Evolutionary conservation across 2,329 filamentous ascomycete species (phyloP), one percentile per base, ranked within the genome.

Genomic region (Ascochyta rabiei): DNA sequence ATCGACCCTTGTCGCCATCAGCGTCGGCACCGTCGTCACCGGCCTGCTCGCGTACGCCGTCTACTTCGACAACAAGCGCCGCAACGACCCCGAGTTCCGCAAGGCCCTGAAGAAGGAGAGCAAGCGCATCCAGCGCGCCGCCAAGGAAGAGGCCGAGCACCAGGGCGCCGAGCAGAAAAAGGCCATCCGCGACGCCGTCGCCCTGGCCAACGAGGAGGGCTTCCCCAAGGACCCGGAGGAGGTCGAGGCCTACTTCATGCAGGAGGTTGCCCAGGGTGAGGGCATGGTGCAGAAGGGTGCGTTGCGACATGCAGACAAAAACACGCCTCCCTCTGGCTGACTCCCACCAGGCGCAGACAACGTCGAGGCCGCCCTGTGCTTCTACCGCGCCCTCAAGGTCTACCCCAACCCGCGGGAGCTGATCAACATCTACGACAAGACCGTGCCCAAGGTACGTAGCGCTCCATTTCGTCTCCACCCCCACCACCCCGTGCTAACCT

Each of bases 361-460:
- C 35, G 77, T 96, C 55, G 93, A 97, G 63, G 91, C 95, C 46
- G 93, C 95, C 42, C 81, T 98, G 57, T 91, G 90, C 77, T 99
- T 99, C 81, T 99, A 98, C 86, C 96, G 93, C 84, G 95, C 93
- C 39, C 85, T 99, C 65, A 99, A 99, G 85, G 95, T 98, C 67
- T 99, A 99, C 80, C 95, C 95, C 47, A 89, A 91, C 70, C 95
- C 93, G 12, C 85, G 88, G 68, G 95, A 98, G 73, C 82, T 99
- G 69, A 97, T 99, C 76, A 86, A 85, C 70, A 96, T 99, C 77
- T 99, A 99, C 79, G 95, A 99, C 78, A 96, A 96, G 86, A 98
- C 95, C 28, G 93, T 98, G 40, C 89, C 93, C 68, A 97, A 97
- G 89, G 93, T 91, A 77, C 56, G 75, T 52, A 19, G 40, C 23